Evolutionary conservation across 768 basidiomycete species (phyloP).

Genomic region (Kwoniella botswanensis): DNA sequence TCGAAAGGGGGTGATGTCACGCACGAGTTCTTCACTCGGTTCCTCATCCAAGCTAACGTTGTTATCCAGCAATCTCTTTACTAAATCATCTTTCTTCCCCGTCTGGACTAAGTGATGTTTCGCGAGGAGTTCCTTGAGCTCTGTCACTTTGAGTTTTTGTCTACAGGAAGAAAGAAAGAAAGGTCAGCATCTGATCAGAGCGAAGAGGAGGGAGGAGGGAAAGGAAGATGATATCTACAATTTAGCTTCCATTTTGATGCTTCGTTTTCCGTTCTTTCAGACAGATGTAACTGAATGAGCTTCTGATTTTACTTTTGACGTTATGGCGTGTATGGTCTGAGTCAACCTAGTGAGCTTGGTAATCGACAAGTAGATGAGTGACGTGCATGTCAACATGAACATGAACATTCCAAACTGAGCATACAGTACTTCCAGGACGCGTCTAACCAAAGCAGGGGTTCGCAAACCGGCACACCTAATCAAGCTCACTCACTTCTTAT

Average conservation of each 20-base stretch:
- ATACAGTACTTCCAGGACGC: too few relatives aligned
- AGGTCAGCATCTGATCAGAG: background rate
- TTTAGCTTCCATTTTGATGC: conserved; percentile 35
- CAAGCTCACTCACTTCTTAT: too few relatives aligned
- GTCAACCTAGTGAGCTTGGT: too few relatives aligned
- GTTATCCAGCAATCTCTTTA: conserved; percentile 50
- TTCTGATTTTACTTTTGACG: too few relatives aligned
- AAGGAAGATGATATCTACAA: conserved; percentile 23
- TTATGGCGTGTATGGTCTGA: too few relatives aligned
- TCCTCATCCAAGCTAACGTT: conserved; percentile 31
- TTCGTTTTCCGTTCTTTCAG: background rate
- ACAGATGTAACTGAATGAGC: background rate
- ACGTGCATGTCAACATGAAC: too few relatives aligned
- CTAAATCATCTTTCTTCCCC: conserved; percentile 53
- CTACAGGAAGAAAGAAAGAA: conserved; percentile 24
- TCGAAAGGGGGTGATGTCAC: background rate
- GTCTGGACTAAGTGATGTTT: conserved; percentile 46
- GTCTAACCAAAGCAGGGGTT: too few relatives aligned
- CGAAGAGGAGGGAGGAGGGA: background rate
- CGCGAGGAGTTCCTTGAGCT: conserved; percentile 50
- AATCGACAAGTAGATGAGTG: too few relatives aligned
- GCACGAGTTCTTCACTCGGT: conserved; percentile 40
- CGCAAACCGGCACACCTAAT: too few relatives aligned
- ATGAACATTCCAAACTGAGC: too few relatives aligned
- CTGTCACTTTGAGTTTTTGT: conserved; percentile 53